phyloP scores from a whole-genome alignment of 2,329 filamentous ascomycete species.

The Diaporthe sp. region DNA sequence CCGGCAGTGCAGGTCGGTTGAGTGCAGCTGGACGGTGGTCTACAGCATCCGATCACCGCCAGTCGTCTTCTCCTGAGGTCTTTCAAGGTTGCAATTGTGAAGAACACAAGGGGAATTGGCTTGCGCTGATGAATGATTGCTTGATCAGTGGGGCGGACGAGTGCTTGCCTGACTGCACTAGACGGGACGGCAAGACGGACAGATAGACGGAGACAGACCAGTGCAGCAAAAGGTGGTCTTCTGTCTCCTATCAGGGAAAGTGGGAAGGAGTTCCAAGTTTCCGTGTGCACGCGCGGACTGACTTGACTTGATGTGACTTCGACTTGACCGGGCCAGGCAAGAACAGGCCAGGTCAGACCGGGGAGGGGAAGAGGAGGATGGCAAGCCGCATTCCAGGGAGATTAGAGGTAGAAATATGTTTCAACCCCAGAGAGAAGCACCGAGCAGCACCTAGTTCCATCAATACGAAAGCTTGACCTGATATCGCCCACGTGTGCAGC shows the following conservation, averaged over 20 bases:
- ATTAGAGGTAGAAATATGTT: constrained; percentile 20
- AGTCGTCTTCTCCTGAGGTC: neutral
- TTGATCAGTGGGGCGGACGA: neutral
- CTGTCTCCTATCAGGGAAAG: constrained; percentile 9
- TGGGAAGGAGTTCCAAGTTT: constrained; percentile 18
- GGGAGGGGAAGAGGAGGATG: neutral
- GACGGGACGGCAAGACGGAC: neutral
- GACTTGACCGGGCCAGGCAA: neutral
- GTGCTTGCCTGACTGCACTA: neutral
- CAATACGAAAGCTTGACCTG: neutral
- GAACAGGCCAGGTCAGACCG: constrained; percentile 17
- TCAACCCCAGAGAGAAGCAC: neutral
- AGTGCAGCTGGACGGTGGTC: neutral
- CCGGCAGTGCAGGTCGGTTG: constrained; percentile 14
- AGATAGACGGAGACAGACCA: constrained; percentile 2
- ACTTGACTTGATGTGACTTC: constrained; percentile 8
- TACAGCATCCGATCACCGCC: neutral
- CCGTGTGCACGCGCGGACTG: neutral
- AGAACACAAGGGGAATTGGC: neutral
- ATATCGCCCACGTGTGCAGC: constrained; percentile 10
- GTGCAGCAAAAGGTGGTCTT: neutral
- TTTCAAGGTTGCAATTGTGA: constrained; percentile 4
- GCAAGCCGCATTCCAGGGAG: constrained; percentile 18
- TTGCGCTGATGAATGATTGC: neutral
- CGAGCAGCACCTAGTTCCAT: neutral